A percentile compares a stretch with the other conserved stretches of the same genome.
These are phyloP conservation scores for Pythium sukuiense DNA, from an alignment of 352 stramenopile genomes.

Conservation along the genomic window DNA sequence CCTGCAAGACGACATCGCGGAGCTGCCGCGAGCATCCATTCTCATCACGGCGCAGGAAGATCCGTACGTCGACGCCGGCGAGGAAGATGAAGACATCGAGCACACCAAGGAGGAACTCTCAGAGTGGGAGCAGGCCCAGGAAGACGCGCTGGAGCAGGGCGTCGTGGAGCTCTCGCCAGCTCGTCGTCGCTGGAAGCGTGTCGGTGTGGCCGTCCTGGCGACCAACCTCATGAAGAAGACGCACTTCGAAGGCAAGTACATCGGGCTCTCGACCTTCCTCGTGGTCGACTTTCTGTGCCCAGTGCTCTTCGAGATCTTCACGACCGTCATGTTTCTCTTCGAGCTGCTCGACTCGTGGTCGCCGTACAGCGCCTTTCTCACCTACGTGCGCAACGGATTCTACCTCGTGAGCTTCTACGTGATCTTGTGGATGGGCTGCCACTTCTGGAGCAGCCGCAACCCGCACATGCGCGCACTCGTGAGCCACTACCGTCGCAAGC, in stretches of 20 bases:
- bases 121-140: neutral
- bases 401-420: slow-evolving; percentile 62
- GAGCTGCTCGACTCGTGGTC: slow-evolving; percentile 59
- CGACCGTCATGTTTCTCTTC: slow-evolving; percentile 43
- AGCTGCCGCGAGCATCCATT: slow-evolving; percentile 23
- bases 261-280: slow-evolving; percentile 76
- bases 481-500: slow-evolving; percentile 69
- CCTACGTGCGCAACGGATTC: slow-evolving; percentile 74
- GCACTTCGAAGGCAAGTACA: slow-evolving; percentile 51
- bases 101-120: slow-evolving; percentile 30
- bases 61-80: slow-evolving; percentile 53
- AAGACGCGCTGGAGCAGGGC: slow-evolving; percentile 5
- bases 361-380: slow-evolving; percentile 59
- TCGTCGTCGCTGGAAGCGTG: slow-evolving; percentile 53
- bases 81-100: slow-evolving; percentile 56
- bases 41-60: slow-evolving; percentile 53
- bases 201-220: slow-evolving; percentile 50
- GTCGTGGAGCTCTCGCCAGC: slow-evolving; percentile 19
- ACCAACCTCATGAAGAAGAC: slow-evolving; percentile 62
- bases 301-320: slow-evolving; percentile 67
- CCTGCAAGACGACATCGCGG: neutral
- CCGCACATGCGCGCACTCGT: slow-evolving; percentile 73
- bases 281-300: slow-evolving; percentile 75
- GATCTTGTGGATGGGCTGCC: slow-evolving; percentile 62
- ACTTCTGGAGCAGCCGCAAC: slow-evolving; percentile 84